These are phyloP conservation scores for Skeletonema menzelii DNA, from an alignment of 108 stramenopile genomes.

Conservation along the genomic window DNA sequence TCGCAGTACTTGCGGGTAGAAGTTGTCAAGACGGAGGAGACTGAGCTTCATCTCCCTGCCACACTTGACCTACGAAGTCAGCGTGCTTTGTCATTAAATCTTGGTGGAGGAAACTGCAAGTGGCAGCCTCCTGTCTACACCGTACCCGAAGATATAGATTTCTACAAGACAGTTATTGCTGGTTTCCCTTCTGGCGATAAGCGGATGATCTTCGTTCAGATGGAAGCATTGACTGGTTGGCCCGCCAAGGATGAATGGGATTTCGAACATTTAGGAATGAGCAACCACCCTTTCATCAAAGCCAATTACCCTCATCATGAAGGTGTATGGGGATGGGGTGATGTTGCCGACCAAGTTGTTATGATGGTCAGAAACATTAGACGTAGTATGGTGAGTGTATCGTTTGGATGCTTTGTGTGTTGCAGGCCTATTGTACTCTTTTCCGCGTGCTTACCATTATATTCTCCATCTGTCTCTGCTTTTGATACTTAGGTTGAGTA, in stretches of 20 bases:
- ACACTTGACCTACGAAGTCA: background rate
- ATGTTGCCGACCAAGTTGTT: constrained; percentile 35
- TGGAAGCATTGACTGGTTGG: constrained; percentile 53
- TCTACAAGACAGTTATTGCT: constrained; percentile 44
- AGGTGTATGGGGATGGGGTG: constrained; percentile 45
- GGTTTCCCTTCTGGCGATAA: constrained; percentile 51
- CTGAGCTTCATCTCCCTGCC: background rate
- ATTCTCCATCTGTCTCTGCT: background rate
- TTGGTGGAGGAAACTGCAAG: constrained; percentile 25
- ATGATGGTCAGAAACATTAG: constrained; percentile 36
- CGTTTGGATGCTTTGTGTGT: background rate
- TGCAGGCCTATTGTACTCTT: background rate
- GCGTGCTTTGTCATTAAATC: constrained; percentile 15
- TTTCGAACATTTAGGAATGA: constrained; percentile 31
- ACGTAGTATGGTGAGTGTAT: background rate
- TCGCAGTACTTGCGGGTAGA: background rate
- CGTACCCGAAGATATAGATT: constrained; percentile 31
- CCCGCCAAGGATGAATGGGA: constrained; percentile 47
- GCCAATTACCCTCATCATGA: constrained; percentile 54
- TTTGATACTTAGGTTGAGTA: constrained; percentile 17
- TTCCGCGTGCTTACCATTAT: background rate
- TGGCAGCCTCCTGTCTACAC: constrained; percentile 28
- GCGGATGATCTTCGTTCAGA: constrained; percentile 44
- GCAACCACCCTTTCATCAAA: constrained; percentile 52
- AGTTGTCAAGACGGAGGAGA: background rate